phyloP scores from a whole-genome alignment of 106 monocot genomes.

The Chionographis japonica region DNA sequence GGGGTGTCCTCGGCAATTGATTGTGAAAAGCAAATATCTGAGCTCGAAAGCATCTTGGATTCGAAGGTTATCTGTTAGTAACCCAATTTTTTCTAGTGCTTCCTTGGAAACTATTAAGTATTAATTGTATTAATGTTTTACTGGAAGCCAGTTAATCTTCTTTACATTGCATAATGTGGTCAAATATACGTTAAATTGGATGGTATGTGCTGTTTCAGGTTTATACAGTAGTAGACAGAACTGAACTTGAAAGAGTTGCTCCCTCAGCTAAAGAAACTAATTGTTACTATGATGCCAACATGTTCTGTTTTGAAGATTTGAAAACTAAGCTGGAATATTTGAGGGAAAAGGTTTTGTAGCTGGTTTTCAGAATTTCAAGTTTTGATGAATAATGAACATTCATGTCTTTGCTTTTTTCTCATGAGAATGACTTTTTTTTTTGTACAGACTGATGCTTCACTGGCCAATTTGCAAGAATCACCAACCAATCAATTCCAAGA shows the following conservation, averaged over 20 bases:
- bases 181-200: too few species aligned
- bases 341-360: neutral
- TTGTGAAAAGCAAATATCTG: constrained; percentile 1
- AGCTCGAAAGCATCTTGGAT: constrained; percentile 4
- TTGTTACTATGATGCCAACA: neutral
- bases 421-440: neutral
- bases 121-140: too few species aligned
- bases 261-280: constrained; percentile 1
- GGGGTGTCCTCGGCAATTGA: neutral
- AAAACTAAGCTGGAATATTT: neutral
- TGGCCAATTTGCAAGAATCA: neutral
- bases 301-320: neutral
- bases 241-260: constrained; percentile 2
- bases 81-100: too few species aligned
- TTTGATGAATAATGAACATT: too few species aligned
- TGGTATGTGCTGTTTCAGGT: constrained; percentile 2
- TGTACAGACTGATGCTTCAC: neutral
- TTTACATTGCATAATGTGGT: neutral
- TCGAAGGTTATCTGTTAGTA: neutral
- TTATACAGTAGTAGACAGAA: neutral
- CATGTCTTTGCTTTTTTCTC: too few species aligned
- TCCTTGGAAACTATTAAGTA: too few species aligned
- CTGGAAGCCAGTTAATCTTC: neutral
- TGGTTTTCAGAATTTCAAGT: too few species aligned
- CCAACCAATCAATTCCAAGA: neutral